Conservation (phyloP, 2,329 filamentous ascomycete genomes). For the Phialocephala subalpina region DNA sequence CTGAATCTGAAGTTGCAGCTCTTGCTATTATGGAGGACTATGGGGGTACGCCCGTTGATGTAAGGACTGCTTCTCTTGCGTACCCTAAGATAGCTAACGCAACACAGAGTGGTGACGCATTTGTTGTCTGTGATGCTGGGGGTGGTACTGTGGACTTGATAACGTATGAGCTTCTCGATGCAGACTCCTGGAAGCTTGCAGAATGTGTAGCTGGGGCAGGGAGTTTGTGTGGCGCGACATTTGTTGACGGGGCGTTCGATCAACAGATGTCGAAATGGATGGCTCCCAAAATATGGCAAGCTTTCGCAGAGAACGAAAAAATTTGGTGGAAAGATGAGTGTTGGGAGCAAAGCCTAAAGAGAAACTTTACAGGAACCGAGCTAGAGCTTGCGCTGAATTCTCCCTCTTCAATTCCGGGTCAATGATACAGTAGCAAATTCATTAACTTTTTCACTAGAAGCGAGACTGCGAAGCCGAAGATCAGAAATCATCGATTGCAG, state of each 20-base stretch:
- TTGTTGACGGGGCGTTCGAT: conserved; percentile 7
- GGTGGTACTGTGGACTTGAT: conserved; percentile 7
- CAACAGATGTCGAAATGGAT: conserved; percentile 1
- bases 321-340: not conserved
- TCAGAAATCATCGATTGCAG: not conserved
- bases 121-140: conserved; percentile 7
- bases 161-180: not conserved
- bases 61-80: too few species aligned
- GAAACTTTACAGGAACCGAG: not conserved
- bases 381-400: not conserved
- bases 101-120: not conserved
- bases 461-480: not conserved
- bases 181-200: not conserved
- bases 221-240: not conserved
- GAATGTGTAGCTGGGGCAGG: conserved; percentile 2
- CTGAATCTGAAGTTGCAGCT: not conserved
- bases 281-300: not conserved
- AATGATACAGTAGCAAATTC: not conserved
- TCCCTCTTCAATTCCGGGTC: not conserved
- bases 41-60: not conserved
- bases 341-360: not conserved
- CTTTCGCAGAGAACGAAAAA: not conserved
- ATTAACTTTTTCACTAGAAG: not conserved
- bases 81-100: too few species aligned
- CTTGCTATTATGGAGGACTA: not conserved